A percentile compares a stretch with the other conserved stretches of the same genome.
phyloP scores from a whole-genome alignment of 176 grass and related monocot genomes.

The Coix lacrymajobi region DNA sequence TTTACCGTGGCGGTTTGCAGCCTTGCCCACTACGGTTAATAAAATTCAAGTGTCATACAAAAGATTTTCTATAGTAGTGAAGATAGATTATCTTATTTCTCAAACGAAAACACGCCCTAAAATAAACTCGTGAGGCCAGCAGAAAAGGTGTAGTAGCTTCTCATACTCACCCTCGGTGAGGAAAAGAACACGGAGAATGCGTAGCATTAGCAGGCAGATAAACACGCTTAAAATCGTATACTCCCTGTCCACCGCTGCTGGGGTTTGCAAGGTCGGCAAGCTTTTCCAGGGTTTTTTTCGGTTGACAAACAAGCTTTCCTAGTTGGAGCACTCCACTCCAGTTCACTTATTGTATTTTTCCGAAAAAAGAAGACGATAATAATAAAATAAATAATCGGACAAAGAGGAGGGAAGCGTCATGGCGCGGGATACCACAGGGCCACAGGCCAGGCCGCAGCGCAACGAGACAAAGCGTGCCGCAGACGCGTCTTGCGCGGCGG shows the following conservation, averaged over 20 bases:
- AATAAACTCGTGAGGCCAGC: no score
- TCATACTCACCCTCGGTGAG: no score
- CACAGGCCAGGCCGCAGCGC: not conserved
- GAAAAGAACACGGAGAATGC: no score
- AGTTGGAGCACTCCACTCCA: not conserved
- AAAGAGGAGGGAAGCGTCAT: not conserved
- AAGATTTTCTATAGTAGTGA: no score
- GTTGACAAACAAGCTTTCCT: not conserved
- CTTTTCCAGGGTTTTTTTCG: not conserved
- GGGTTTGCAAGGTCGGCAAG: not conserved
- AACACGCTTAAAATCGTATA: not conserved
- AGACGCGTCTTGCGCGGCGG: conserved; percentile 12
- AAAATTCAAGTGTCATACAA: no score
- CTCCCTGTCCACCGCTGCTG: not conserved
- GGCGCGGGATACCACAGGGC: not conserved
- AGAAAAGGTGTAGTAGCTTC: no score
- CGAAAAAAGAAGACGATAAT: not conserved
- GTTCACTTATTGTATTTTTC: no score
- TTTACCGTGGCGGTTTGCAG: no score
- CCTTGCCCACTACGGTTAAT: no score
- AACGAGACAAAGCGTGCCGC: not conserved
- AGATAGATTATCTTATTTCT: no score
- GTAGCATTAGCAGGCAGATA: not conserved
- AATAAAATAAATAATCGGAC: not conserved
- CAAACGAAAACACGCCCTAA: no score